A percentile compares a stretch with the other conserved stretches of the same genome.
Conservation (phyloP, 495 filamentous ascomycete species). For the Hypoxylon rickii region DNA sequence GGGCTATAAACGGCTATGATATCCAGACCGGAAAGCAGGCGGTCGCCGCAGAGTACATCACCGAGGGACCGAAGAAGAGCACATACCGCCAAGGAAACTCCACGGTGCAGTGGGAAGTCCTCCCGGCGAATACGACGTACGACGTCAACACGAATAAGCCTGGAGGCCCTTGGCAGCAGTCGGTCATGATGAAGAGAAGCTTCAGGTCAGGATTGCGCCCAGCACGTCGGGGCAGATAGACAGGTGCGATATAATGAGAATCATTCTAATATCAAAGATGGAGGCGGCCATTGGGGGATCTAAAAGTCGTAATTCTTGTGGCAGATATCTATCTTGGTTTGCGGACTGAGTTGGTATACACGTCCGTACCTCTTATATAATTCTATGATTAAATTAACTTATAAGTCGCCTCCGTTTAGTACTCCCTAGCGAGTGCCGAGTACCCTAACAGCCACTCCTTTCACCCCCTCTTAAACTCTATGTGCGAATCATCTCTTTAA, state of each 20-base stretch:
- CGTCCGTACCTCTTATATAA: no score
- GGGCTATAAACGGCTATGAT: slow-evolving; percentile 59
- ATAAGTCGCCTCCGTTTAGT: no score
- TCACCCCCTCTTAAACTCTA: no score
- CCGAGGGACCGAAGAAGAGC: slow-evolving; percentile 54
- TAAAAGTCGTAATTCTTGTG: no score
- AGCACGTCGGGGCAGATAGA: slow-evolving; percentile 10
- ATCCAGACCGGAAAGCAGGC: slow-evolving; percentile 61
- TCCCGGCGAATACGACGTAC: slow-evolving; percentile 58
- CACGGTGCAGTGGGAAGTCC: slow-evolving; percentile 57
- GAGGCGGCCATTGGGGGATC: no score
- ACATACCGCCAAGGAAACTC: slow-evolving; percentile 62
- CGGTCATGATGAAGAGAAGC: slow-evolving; percentile 32
- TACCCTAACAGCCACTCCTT: no score
- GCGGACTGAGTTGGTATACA: no score
- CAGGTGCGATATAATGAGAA: neutral
- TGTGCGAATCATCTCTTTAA: neutral
- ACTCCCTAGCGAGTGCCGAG: no score
- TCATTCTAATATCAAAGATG: no score
- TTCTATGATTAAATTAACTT: no score
- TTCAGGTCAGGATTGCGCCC: slow-evolving; percentile 16
- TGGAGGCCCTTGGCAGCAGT: slow-evolving; percentile 33
- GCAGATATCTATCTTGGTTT: no score
- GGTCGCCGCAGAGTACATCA: slow-evolving; percentile 47
- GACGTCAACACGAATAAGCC: slow-evolving; percentile 58